Evolutionary conservation across 371 early-diverging fungal species (phyloP).

Genomic region (Zychaea mexicana): DNA sequence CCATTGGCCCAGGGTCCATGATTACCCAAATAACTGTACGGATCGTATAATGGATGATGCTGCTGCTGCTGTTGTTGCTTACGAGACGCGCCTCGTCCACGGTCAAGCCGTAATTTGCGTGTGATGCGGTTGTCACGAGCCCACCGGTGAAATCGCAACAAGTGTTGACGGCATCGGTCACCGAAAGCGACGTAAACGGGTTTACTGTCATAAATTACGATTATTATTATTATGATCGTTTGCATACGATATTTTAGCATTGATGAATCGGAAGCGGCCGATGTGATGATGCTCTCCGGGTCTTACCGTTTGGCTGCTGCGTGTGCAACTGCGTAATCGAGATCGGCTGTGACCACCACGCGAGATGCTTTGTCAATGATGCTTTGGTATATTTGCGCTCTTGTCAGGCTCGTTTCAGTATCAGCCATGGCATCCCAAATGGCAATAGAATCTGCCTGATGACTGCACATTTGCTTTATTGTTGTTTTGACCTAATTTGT

Average conservation of each 20-base stretch:
- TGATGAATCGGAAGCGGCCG: no score
- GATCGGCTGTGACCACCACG: slow-evolving; percentile 42
- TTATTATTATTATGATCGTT: not conserved
- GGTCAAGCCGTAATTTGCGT: slow-evolving; percentile 39
- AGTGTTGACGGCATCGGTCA: slow-evolving; percentile 37
- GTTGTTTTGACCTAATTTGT: slow-evolving; percentile 35
- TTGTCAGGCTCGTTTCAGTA: slow-evolving; percentile 12
- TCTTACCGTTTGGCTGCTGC: slow-evolving; percentile 34
- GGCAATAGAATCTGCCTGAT: slow-evolving; percentile 12
- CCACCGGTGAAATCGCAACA: slow-evolving; percentile 45
- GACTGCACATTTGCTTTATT: slow-evolving; percentile 12
- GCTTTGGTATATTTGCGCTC: slow-evolving; percentile 26
- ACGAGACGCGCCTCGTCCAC: slow-evolving; percentile 12
- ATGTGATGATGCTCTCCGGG: no score
- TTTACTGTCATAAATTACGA: slow-evolving; percentile 20
- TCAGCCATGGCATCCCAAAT: slow-evolving; percentile 34
- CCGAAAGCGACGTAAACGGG: slow-evolving; percentile 47
- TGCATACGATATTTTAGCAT: no score
- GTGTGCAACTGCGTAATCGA: slow-evolving; percentile 45
- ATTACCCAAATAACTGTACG: slow-evolving; percentile 43
- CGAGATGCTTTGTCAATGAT: slow-evolving; percentile 29
- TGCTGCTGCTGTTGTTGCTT: slow-evolving; percentile 5
- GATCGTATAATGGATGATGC: slow-evolving; percentile 20
- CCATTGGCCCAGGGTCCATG: slow-evolving; percentile 39
- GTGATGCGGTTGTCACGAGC: slow-evolving; percentile 33